Evolutionary conservation across 2,329 filamentous ascomycete genomes (phyloP).

Genomic region (Clarireedia paspali): DNA sequence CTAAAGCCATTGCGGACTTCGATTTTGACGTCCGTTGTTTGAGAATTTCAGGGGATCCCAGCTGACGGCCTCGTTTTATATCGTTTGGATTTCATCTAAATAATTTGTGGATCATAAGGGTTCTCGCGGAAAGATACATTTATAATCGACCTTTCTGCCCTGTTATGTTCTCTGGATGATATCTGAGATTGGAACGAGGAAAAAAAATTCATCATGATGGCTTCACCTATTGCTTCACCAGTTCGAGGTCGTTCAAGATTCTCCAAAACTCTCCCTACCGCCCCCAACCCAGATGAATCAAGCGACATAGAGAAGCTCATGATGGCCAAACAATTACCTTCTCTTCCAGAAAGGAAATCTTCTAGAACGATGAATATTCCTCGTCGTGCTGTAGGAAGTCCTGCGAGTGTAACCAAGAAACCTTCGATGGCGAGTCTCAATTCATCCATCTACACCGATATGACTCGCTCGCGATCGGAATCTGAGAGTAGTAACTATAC

Average conservation of each 20-base stretch:
- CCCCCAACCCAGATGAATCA: constrained; percentile 4
- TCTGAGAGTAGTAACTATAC: constrained; percentile 20
- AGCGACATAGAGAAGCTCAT: not conserved
- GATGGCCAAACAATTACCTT: constrained; percentile 14
- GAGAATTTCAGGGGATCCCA: constrained; percentile 7
- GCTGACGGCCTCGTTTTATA: constrained; percentile 8
- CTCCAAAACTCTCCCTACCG: constrained; percentile 23
- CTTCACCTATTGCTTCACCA: not conserved
- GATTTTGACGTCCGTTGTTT: constrained; percentile 5
- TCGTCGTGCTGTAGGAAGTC: constrained; percentile 22
- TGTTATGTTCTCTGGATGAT: not conserved
- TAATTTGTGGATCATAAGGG: not conserved
- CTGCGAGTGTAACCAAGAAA: constrained; percentile 9
- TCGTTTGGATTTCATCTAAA: not conserved
- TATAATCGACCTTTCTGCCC: not conserved
- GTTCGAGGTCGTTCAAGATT: constrained; percentile 19
- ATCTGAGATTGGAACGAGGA: not conserved
- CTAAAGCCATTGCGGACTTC: not conserved
- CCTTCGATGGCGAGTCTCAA: constrained; percentile 19
- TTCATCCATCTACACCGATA: constrained; percentile 23
- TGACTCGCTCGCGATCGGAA: constrained; percentile 13
- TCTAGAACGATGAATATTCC: constrained; percentile 17
- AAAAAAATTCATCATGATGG: not conserved
- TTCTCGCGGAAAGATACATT: not conserved
- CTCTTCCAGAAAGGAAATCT: constrained; percentile 14